Conservation (phyloP, 371 early-diverging fungal species). For the Mortierella sp. region DNA sequence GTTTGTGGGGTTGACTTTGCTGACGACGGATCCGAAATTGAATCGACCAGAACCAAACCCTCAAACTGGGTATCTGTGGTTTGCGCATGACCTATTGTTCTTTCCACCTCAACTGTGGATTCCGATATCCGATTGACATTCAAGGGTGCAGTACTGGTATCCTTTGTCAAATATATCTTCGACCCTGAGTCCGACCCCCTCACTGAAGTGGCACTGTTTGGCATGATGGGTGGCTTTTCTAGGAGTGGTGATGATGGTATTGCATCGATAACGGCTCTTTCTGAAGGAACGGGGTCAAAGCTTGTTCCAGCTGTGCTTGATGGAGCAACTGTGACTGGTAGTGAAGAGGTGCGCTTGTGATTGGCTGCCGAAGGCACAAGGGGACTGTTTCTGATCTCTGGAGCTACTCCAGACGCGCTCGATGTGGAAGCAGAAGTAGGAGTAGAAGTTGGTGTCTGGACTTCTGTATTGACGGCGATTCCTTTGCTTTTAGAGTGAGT, state of each 20-base stretch:
- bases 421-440: not conserved
- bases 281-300: not conserved
- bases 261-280: not conserved
- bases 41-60: not conserved
- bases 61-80: not conserved
- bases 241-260: not conserved
- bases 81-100: not conserved
- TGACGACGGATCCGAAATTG: not conserved
- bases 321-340: slow-evolving; percentile 29
- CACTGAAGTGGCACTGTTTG: not conserved
- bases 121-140: not conserved
- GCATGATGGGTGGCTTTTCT: not conserved
- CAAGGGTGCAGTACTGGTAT: not conserved
- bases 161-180: not conserved
- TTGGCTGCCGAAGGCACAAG: slow-evolving; percentile 18
- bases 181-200: not conserved
- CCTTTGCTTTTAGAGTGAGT: slow-evolving; percentile 11
- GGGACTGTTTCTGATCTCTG: slow-evolving; percentile 33
- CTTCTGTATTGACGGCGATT: not conserved
- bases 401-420: not conserved
- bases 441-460: not conserved
- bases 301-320: not conserved
- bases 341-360: slow-evolving; percentile 48
- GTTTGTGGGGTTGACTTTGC: slow-evolving; percentile 8
- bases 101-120: not conserved